phyloP scores from a whole-genome alignment of 345 rosid species.

The Clarkia xantiana region DNA sequence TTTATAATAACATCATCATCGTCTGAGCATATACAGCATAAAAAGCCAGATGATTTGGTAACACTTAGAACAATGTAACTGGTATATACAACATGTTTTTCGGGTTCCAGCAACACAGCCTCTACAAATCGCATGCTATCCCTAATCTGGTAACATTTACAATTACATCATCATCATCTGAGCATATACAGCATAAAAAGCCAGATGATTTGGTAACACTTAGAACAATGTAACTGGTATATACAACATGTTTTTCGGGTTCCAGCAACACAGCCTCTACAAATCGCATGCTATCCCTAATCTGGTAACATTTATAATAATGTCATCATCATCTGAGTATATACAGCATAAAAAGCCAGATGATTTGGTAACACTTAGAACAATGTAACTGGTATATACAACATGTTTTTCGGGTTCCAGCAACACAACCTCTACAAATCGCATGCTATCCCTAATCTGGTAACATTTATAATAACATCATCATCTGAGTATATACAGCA shows the following conservation, averaged over 20 bases:
- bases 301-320: constrained; percentile 22
- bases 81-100: constrained; percentile 57
- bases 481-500: no score
- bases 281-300: constrained; percentile 86
- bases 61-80: no score
- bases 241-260: constrained; percentile 72
- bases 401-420: constrained; percentile 70
- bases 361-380: background rate
- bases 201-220: background rate
- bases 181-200: no score
- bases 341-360: no score
- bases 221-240: no score
- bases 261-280: constrained; percentile 71
- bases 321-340: no score
- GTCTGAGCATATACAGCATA: no score
- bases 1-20: no score
- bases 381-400: no score
- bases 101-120: constrained; percentile 75
- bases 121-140: constrained; percentile 87
- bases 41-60: background rate
- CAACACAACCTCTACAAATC: constrained; percentile 73
- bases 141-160: constrained; percentile 40
- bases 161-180: no score
- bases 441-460: constrained; percentile 87
- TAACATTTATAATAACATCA: background rate